A percentile compares a stretch with the other conserved stretches of the same genome.
Evolutionary conservation across 1,284 basidiomycete genomes (phyloP).

Genomic region (Earliella scabrosa): DNA sequence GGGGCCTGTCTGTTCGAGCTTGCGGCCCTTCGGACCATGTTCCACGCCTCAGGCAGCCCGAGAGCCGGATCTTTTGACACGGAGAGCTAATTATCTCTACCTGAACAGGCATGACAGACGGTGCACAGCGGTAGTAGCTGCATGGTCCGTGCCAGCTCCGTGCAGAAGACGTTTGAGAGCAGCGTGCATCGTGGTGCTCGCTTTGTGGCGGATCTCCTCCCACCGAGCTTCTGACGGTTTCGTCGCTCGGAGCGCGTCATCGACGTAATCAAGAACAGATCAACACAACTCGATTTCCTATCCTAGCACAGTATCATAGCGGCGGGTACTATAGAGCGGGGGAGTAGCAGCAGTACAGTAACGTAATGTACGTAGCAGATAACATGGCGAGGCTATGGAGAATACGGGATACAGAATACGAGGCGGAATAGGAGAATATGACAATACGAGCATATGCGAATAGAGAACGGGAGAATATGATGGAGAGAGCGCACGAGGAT

Average conservation of each 20-base stretch:
- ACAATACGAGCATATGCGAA: neutral
- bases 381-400: neutral
- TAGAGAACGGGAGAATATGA: neutral
- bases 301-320: conserved; percentile 17
- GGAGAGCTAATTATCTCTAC: conserved; percentile 20
- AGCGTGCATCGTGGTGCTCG: conserved; percentile 16
- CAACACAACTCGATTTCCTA: conserved; percentile 17
- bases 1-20: neutral
- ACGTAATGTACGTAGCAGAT: conserved; percentile 6
- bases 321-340: conserved; percentile 18
- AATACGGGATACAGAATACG: neutral
- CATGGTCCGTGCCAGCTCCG: conserved; percentile 10
- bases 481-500: neutral
- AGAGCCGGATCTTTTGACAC: conserved; percentile 17
- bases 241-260: conserved; percentile 15
- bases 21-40: conserved; percentile 18
- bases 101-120: conserved; percentile 14
- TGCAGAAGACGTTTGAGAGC: conserved; percentile 21
- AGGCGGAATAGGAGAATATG: conserved; percentile 2
- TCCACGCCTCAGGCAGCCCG: neutral
- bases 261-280: conserved; percentile 17
- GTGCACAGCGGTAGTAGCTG: conserved; percentile 10
- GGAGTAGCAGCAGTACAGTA: conserved; percentile 23
- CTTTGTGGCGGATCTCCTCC: conserved; percentile 24
- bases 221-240: neutral